phyloP scores from a whole-genome alignment of 1,284 basidiomycete species.

The Fistulinella cinereoalba region DNA sequence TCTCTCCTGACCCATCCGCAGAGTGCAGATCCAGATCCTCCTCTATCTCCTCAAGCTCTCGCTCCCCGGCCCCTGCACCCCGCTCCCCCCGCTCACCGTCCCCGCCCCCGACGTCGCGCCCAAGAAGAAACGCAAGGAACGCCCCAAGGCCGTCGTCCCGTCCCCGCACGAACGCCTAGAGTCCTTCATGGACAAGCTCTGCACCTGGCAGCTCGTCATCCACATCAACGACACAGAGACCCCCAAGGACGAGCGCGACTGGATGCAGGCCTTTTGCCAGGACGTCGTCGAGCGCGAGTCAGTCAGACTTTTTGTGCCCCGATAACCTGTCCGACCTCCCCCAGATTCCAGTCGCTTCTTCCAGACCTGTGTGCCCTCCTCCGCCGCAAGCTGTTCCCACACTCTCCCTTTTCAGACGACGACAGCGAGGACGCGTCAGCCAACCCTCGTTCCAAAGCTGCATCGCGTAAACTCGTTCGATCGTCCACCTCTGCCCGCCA shows the following conservation, averaged over 20 bases:
- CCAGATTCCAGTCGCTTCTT: slow-evolving; percentile 55
- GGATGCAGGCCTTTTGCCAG: slow-evolving; percentile 69
- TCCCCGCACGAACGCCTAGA: slow-evolving; percentile 57
- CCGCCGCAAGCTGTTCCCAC: slow-evolving; percentile 64
- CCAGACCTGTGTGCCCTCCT: slow-evolving; percentile 57
- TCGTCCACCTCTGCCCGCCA: slow-evolving; percentile 18
- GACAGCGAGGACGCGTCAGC: slow-evolving; percentile 21
- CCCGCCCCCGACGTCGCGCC: slow-evolving; percentile 11
- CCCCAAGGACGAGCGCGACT: slow-evolving; percentile 54
- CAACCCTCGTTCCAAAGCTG: slow-evolving; percentile 11
- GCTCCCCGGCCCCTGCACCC: slow-evolving; percentile 46
- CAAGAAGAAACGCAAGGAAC: slow-evolving; percentile 36
- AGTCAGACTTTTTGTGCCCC: slow-evolving; percentile 20
- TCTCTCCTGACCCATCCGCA: slow-evolving; percentile 27
- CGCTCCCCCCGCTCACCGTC: slow-evolving; percentile 23
- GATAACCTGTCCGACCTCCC: background rate
- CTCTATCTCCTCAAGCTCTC: slow-evolving; percentile 63
- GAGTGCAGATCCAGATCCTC: slow-evolving; percentile 70
- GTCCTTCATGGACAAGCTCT: slow-evolving; percentile 71
- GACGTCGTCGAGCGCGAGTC: slow-evolving; percentile 62
- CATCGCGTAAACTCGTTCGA: slow-evolving; percentile 12
- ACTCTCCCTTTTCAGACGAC: slow-evolving; percentile 54
- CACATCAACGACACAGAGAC: slow-evolving; percentile 31
- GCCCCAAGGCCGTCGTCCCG: slow-evolving; percentile 25
- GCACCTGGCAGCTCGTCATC: slow-evolving; percentile 66